Percentiles rank a stretch among this genome's conserved stretches.
Evolutionary conservation across 108 stramenopile genomes (phyloP).

Genomic region (Pseudonitzschia delicatissima): DNA sequence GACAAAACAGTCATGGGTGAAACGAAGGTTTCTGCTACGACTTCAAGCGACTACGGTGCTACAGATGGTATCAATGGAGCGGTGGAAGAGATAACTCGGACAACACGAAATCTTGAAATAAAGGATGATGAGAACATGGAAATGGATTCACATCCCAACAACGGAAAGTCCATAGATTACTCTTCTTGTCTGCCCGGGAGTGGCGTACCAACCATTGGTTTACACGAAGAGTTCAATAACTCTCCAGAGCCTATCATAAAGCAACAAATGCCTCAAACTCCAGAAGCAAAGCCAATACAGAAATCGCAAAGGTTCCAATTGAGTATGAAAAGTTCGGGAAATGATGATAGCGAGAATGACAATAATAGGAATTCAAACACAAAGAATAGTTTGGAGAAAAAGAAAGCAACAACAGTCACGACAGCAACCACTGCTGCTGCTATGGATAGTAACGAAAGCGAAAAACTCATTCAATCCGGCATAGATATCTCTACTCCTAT

Average conservation of each 20-base stretch:
- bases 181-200: background rate
- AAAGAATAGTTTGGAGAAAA: background rate
- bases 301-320: conserved; percentile 8
- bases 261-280: background rate
- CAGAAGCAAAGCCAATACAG: background rate
- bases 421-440: background rate
- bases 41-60: background rate
- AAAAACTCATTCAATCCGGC: no score
- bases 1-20: background rate
- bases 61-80: background rate
- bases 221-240: conserved; percentile 21
- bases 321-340: background rate
- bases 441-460: background rate
- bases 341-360: background rate
- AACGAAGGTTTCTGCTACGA: background rate
- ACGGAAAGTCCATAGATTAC: background rate
- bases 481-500: background rate
- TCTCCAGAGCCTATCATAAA: conserved; percentile 20
- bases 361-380: background rate
- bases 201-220: background rate
- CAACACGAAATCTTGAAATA: background rate
- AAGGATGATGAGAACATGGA: background rate
- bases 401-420: background rate
- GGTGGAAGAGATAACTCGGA: background rate
- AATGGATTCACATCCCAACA: background rate